Conservation (phyloP, 2,329 filamentous ascomycete species). For the Talaromyces sp. region DNA sequence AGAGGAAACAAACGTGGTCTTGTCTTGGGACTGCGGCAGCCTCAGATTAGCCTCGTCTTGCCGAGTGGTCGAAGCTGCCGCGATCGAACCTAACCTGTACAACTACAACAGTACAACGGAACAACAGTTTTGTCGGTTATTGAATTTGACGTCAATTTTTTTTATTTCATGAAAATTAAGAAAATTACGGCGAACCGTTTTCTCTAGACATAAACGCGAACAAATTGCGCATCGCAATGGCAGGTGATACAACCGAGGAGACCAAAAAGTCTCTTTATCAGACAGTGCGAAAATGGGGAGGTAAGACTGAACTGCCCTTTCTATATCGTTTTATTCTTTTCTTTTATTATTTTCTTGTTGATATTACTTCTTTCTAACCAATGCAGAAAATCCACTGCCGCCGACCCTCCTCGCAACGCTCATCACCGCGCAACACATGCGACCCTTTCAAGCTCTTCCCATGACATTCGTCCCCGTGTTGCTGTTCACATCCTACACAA, state of each 20-base stretch:
- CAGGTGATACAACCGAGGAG: conserved; percentile 24
- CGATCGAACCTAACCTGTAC: background rate
- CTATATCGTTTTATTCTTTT: background rate
- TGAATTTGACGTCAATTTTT: background rate
- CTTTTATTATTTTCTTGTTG: background rate
- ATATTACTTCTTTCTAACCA: background rate
- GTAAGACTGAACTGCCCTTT: conserved; percentile 20
- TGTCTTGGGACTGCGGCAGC: background rate
- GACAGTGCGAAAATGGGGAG: conserved; percentile 37
- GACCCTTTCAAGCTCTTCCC: conserved; percentile 60
- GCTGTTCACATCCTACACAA: conserved; percentile 61
- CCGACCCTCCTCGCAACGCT: conserved; percentile 60
- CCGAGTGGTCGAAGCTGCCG: background rate
- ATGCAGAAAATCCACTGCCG: conserved; percentile 56
- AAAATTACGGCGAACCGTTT: too few species aligned
- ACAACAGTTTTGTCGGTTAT: background rate
- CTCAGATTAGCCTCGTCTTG: background rate
- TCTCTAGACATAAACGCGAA: background rate
- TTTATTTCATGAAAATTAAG: background rate
- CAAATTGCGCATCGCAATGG: conserved; percentile 1
- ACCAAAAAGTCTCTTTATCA: conserved; percentile 34
- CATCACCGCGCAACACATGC: conserved; percentile 59
- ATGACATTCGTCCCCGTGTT: conserved; percentile 63
- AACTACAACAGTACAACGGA: background rate
- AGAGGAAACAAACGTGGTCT: background rate